Percentiles rank a stretch among this genome's conserved stretches.
Conservation (phyloP, 2,329 filamentous ascomycete genomes). For the Triangularia setosa region DNA sequence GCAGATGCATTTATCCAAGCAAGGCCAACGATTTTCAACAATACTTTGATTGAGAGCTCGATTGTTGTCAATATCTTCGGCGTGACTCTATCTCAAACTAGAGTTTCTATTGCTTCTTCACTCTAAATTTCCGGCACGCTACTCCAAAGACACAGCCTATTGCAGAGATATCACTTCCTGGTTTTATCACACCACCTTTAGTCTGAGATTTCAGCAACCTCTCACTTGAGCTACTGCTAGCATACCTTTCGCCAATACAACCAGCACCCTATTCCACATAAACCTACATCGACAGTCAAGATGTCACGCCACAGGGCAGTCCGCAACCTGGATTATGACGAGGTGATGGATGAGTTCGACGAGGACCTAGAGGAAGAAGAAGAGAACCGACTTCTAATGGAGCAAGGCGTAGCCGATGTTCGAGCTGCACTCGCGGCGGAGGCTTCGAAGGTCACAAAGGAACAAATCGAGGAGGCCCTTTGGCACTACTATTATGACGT, state of each 20-base stretch:
- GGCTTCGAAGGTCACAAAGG: constrained; percentile 51
- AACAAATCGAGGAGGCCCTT: constrained; percentile 80
- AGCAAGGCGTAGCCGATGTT: constrained; percentile 63
- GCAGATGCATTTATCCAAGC: neutral
- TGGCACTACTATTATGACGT: constrained; percentile 98
- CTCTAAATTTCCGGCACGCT: neutral
- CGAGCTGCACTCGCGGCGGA: constrained; percentile 59
- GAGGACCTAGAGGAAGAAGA: constrained; percentile 40
- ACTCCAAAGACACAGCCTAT: neutral
- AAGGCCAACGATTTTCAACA: neutral
- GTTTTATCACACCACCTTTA: neutral
- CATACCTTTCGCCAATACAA: neutral
- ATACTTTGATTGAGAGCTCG: neutral
- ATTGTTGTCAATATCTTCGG: neutral
- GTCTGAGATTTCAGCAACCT: neutral
- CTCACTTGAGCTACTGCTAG: neutral
- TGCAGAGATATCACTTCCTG: neutral
- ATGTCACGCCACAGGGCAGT: constrained; percentile 49
- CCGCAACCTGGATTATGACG: constrained; percentile 47
- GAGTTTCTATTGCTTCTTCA: neutral
- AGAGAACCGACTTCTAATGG: constrained; percentile 52
- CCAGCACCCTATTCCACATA: neutral
- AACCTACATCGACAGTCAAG: constrained; percentile 7
- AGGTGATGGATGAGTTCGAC: constrained; percentile 50
- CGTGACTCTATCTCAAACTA: neutral